Evolutionary conservation across 768 basidiomycete species (phyloP).

Genomic region (Calocera cornea): DNA sequence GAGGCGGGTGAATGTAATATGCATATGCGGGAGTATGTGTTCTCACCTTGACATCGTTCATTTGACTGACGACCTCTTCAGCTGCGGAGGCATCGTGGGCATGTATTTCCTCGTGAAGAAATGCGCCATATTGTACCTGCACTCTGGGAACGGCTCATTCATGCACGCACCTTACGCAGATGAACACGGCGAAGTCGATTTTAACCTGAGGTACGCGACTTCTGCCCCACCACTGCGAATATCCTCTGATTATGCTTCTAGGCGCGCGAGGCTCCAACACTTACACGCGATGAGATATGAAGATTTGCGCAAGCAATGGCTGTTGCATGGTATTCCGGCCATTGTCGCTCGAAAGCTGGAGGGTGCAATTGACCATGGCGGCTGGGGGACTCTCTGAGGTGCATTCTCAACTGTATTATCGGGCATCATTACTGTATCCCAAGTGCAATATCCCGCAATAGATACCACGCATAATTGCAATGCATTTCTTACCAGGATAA

Average conservation of each 20-base stretch:
- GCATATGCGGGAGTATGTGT: conserved; percentile 81
- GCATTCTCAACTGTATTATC: neutral
- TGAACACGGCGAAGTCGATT: conserved; percentile 83
- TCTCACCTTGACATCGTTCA: neutral
- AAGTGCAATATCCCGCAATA: neutral
- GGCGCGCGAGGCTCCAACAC: conserved; percentile 79
- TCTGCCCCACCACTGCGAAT: no score
- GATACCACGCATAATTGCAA: neutral
- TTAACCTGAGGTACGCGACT: conserved; percentile 78
- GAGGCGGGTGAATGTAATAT: conserved; percentile 84
- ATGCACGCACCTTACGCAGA: conserved; percentile 83
- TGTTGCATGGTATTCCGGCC: conserved; percentile 79
- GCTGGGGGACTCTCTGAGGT: conserved; percentile 71
- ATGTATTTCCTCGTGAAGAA: conserved; percentile 86
- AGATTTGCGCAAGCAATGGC: conserved; percentile 81
- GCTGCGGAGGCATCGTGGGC: conserved; percentile 81
- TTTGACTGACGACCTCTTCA: conserved; percentile 23
- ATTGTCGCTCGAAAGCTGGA: conserved; percentile 82
- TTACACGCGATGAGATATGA: conserved; percentile 78
- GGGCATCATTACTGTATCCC: neutral
- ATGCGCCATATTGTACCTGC: conserved; percentile 78
- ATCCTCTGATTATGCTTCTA: conserved; percentile 21
- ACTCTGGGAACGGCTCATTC: conserved; percentile 81
- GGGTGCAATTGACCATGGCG: conserved; percentile 74
- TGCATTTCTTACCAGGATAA: neutral